Evolutionary conservation across 768 basidiomycete genomes (phyloP).

Genomic region (Cystobasidium tubakii): DNA sequence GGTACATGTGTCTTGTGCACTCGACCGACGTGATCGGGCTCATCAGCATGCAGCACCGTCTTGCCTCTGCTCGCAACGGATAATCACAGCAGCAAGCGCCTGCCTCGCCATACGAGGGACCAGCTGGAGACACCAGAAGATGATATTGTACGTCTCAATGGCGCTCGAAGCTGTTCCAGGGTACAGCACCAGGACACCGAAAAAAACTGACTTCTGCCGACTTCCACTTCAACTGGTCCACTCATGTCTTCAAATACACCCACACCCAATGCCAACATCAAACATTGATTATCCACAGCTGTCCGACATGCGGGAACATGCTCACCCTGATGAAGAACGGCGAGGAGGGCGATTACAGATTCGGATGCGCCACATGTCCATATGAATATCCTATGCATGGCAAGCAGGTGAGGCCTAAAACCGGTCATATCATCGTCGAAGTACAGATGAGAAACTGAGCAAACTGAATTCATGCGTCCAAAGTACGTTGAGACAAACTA

Average conservation of each 20-base stretch:
- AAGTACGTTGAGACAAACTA: slow-evolving; percentile 89
- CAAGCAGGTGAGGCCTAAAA: slow-evolving; percentile 21
- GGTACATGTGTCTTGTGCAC: too few relatives aligned
- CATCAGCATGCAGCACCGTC: background rate
- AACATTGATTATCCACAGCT: slow-evolving; percentile 53
- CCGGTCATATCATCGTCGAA: too few relatives aligned
- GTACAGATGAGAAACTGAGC: background rate
- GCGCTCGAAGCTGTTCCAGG: background rate
- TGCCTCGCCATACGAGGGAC: background rate
- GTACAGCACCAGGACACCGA: too few relatives aligned
- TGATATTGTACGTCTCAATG: background rate
- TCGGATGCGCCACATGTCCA: slow-evolving; percentile 86
- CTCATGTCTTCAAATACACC: too few relatives aligned
- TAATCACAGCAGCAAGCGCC: background rate
- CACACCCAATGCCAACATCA: too few relatives aligned
- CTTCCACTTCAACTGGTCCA: background rate
- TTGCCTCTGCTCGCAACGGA: background rate
- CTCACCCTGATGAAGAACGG: slow-evolving; percentile 66
- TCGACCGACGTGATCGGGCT: background rate
- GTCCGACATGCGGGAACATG: slow-evolving; percentile 86
- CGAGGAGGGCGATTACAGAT: slow-evolving; percentile 72
- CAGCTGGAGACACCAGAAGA: background rate
- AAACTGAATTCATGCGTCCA: slow-evolving; percentile 9
- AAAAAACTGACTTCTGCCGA: too few relatives aligned
- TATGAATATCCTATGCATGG: slow-evolving; percentile 90